Percentiles rank a stretch among this genome's conserved stretches.
Evolutionary conservation across 2,329 filamentous ascomycete species (phyloP).

Genomic region (Cercospora sojina): DNA sequence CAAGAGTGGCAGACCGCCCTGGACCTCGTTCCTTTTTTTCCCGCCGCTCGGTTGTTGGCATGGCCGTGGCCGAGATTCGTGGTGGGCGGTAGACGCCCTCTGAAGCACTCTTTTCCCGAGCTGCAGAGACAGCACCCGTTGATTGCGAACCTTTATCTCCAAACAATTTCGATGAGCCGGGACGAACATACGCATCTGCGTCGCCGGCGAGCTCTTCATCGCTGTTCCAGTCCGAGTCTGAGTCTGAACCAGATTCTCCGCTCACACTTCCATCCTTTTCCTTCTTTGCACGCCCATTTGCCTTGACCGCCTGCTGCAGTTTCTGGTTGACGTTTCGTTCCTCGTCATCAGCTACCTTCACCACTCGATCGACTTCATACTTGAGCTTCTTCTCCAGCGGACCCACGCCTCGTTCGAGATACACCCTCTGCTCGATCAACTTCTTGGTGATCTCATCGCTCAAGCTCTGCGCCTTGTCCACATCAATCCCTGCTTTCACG

Average conservation of each 20-base stretch:
- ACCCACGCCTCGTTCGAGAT: conserved; percentile 86
- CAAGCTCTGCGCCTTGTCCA: conserved; percentile 45
- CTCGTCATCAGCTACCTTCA: conserved; percentile 79
- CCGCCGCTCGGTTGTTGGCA: conserved; percentile 57
- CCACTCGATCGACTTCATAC: conserved; percentile 93
- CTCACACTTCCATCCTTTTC: conserved; percentile 31
- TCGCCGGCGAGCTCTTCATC: conserved; percentile 50
- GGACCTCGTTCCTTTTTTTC: conserved; percentile 62
- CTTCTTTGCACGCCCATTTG: conserved; percentile 22
- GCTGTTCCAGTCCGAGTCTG: conserved; percentile 42
- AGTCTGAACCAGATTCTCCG: conserved; percentile 34
- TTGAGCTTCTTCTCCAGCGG: conserved; percentile 87
- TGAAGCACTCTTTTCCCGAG: conserved; percentile 37
- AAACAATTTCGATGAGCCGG: conserved; percentile 50
- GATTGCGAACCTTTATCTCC: conserved; percentile 43
- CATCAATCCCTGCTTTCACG: conserved; percentile 40
- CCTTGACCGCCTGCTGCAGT: conserved; percentile 33
- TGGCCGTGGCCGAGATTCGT: conserved; percentile 79
- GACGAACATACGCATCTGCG: conserved; percentile 59
- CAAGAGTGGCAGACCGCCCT: conserved; percentile 77
- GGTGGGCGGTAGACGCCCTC: conserved; percentile 86
- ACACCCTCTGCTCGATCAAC: conserved; percentile 86
- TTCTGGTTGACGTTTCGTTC: conserved; percentile 49
- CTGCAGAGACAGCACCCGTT: conserved; percentile 29
- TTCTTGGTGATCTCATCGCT: conserved; percentile 75